These are phyloP conservation scores for Lichenothelia convexa DNA, from an alignment of 495 filamentous ascomycete species.

Conservation along the genomic window DNA sequence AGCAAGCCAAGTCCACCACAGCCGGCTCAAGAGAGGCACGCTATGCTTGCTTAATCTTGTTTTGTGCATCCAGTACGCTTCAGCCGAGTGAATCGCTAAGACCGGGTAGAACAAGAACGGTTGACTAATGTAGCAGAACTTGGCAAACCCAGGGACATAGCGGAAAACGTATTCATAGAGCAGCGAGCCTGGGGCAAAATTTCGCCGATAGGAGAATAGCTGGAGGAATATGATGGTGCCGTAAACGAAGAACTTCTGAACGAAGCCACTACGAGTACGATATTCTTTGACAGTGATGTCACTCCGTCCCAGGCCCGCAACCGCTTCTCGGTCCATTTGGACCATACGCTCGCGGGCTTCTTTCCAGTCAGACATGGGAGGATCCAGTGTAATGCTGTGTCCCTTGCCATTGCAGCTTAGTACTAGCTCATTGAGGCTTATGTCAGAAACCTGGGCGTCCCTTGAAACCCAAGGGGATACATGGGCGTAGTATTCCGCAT, in stretches of 20 bases:
- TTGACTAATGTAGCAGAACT: slow-evolving; percentile 29
- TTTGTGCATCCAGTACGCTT: slow-evolving; percentile 31
- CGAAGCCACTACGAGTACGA: slow-evolving; percentile 24
- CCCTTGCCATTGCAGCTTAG: slow-evolving; percentile 29
- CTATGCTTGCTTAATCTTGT: slow-evolving; percentile 35
- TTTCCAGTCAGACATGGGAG: slow-evolving; percentile 38
- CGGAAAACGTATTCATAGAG: slow-evolving; percentile 32
- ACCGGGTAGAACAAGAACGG: slow-evolving; percentile 26
- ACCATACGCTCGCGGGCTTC: slow-evolving; percentile 48
- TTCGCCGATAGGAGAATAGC: no score
- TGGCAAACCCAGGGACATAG: slow-evolving; percentile 29
- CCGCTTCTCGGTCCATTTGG: slow-evolving; percentile 44
- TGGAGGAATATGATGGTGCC: no score
- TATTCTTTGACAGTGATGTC: slow-evolving; percentile 39
- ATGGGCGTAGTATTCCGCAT: slow-evolving; percentile 40
- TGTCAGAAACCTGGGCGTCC: slow-evolving; percentile 37
- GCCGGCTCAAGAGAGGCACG: slow-evolving; percentile 28
- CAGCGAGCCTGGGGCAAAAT: slow-evolving; percentile 37
- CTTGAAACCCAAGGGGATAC: slow-evolving; percentile 28
- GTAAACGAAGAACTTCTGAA: slow-evolving; percentile 26
- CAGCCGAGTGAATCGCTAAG: slow-evolving; percentile 32
- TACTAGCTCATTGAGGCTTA: slow-evolving; percentile 37
- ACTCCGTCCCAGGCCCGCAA: slow-evolving; percentile 33
- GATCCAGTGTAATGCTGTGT: slow-evolving; percentile 39
- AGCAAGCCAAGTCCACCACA: slow-evolving; percentile 46